These are phyloP conservation scores for Bothriochloa decipiens DNA, from an alignment of 176 grass and related monocot species.

Conservation along the genomic window DNA sequence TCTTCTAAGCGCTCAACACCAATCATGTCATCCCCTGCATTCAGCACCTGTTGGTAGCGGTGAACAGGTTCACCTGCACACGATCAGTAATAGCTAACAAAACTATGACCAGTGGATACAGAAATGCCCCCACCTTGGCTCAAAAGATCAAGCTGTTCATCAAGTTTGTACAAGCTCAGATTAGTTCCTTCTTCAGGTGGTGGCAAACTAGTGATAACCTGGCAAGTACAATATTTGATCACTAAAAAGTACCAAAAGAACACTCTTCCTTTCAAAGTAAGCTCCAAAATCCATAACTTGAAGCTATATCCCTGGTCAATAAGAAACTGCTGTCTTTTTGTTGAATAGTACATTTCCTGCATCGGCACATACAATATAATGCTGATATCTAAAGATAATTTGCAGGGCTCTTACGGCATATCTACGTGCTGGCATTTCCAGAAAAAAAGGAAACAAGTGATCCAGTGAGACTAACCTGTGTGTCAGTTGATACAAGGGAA, in stretches of 20 bases:
- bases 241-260: slow-evolving; percentile 18
- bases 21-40: slow-evolving; percentile 88
- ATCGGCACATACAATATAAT: slow-evolving; percentile 30
- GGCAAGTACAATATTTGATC: slow-evolving; percentile 31
- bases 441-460: neutral
- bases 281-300: slow-evolving; percentile 58
- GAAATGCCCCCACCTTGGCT: slow-evolving; percentile 55
- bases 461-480: slow-evolving; percentile 58
- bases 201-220: slow-evolving; percentile 93
- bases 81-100: neutral
- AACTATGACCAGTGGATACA: neutral
- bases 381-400: slow-evolving; percentile 12
- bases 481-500: slow-evolving; percentile 98
- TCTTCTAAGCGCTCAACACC: slow-evolving; percentile 92
- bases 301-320: slow-evolving; percentile 99
- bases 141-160: slow-evolving; percentile 87
- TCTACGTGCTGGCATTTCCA: neutral
- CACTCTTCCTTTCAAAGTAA: neutral
- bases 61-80: neutral
- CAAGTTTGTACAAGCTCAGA: slow-evolving; percentile 66
- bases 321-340: slow-evolving; percentile 98
- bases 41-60: slow-evolving; percentile 55
- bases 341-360: slow-evolving; percentile 99
- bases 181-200: slow-evolving; percentile 77
- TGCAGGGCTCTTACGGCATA: neutral